Percentiles rank a stretch among this genome's conserved stretches.
phyloP scores from a whole-genome alignment of 1,284 basidiomycete genomes.

The Leccinum huronense region DNA sequence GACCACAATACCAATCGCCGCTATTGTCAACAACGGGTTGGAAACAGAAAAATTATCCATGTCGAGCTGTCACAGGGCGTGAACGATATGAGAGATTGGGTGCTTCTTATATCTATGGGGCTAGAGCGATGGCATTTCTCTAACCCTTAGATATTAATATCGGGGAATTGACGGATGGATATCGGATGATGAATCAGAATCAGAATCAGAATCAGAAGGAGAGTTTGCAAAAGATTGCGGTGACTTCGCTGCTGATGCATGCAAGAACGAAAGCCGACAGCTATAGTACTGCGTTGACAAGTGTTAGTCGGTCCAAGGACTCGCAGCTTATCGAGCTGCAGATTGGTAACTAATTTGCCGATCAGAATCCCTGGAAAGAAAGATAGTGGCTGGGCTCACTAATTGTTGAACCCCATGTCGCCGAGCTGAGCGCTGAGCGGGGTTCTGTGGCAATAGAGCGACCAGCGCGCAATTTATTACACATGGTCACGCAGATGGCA shows the following conservation, averaged over 20 bases:
- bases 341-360: not conserved
- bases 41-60: slow-evolving; percentile 11
- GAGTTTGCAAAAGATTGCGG: too few relatives aligned
- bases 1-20: slow-evolving; percentile 4
- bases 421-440: too few relatives aligned
- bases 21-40: slow-evolving; percentile 3
- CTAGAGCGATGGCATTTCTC: not conserved
- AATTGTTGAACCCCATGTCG: not conserved
- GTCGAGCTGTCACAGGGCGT: not conserved
- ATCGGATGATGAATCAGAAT: not conserved
- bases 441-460: not conserved
- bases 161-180: not conserved
- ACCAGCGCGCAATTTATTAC: not conserved
- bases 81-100: not conserved
- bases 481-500: not conserved
- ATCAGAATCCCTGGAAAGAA: not conserved
- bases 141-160: too few relatives aligned
- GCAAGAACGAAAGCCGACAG: too few relatives aligned
- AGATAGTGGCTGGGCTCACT: not conserved
- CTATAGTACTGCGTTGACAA: too few relatives aligned
- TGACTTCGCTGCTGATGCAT: too few relatives aligned
- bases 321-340: not conserved
- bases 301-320: not conserved
- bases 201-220: too few relatives aligned
- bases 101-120: slow-evolving; percentile 5